A percentile compares a stretch with the other conserved stretches of the same genome.
Evolutionary conservation across 345 rosid species (phyloP).

Genomic region (Garcia nutans): DNA sequence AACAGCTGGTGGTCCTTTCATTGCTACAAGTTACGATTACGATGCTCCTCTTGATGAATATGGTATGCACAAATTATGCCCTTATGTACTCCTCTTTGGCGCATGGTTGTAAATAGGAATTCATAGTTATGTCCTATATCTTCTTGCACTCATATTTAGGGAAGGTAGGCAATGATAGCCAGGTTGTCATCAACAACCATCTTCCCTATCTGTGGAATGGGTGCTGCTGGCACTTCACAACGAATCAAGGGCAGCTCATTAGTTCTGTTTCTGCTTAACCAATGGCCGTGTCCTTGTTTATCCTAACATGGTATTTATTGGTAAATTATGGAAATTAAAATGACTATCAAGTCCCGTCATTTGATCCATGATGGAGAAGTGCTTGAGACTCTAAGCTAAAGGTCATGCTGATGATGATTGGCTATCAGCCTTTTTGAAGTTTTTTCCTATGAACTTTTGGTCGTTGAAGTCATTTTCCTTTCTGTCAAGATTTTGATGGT

Average conservation of each 20-base stretch:
- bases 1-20: conserved; percentile 99
- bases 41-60: conserved; percentile 98
- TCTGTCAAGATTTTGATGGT: conserved; percentile 10
- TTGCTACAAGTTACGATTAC: conserved; percentile 94
- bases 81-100: no score
- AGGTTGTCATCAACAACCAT: background rate
- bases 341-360: background rate
- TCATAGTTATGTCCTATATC: background rate
- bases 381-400: background rate
- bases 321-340: background rate
- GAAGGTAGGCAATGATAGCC: background rate
- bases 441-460: background rate
- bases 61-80: conserved; percentile 42
- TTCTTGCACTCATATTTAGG: background rate
- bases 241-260: background rate
- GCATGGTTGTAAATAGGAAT: background rate
- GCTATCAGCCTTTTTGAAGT: background rate
- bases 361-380: background rate
- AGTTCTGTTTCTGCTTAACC: background rate
- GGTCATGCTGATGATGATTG: background rate
- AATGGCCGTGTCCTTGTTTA: background rate
- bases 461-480: conserved; percentile 2
- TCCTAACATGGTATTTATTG: background rate
- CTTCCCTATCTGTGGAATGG: background rate
- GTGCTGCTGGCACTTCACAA: conserved; percentile 2